These are phyloP conservation scores for Volvox reticuliferus DNA, from an alignment of 139 green algal species.

Conservation along the genomic window DNA sequence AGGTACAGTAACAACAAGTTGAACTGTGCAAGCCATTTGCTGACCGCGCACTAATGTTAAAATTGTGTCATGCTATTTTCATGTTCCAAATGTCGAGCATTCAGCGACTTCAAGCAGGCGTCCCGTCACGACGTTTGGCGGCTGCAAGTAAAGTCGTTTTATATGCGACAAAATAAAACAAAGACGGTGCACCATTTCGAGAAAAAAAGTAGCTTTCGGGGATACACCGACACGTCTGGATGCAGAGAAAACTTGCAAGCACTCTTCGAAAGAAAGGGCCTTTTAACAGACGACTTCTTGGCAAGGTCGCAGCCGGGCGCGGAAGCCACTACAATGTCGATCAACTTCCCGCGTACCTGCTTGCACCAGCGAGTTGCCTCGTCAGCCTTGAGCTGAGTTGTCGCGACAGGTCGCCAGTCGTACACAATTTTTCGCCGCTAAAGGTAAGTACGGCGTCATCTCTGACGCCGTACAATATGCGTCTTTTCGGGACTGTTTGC, in stretches of 20 bases:
- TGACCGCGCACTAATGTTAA: too few relatives aligned
- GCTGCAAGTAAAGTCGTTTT: background rate
- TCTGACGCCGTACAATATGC: background rate
- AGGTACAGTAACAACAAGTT: too few relatives aligned
- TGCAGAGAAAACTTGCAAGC: background rate
- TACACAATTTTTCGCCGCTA: background rate
- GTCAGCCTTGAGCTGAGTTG: constrained; percentile 2
- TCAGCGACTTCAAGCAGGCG: too few relatives aligned
- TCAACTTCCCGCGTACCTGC: constrained; percentile 10
- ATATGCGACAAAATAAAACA: background rate
- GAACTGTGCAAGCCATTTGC: too few relatives aligned
- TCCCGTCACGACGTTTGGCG: background rate
- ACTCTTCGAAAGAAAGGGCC: background rate
- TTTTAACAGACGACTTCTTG: background rate
- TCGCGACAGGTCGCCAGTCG: constrained; percentile 10
- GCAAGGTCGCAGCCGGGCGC: background rate
- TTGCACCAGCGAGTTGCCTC: background rate
- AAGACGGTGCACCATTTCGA: background rate
- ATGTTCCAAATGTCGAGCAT: too few relatives aligned
- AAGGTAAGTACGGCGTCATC: background rate
- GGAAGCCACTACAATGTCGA: background rate
- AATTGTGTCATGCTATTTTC: too few relatives aligned
- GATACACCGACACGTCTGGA: background rate
- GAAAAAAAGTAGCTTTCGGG: background rate
- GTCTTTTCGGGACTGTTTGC: background rate